A percentile compares a stretch with the other conserved stretches of the same genome.
These are phyloP conservation scores for Venturia nashicola DNA, from an alignment of 2,329 filamentous ascomycete species.

Conservation along the genomic window DNA sequence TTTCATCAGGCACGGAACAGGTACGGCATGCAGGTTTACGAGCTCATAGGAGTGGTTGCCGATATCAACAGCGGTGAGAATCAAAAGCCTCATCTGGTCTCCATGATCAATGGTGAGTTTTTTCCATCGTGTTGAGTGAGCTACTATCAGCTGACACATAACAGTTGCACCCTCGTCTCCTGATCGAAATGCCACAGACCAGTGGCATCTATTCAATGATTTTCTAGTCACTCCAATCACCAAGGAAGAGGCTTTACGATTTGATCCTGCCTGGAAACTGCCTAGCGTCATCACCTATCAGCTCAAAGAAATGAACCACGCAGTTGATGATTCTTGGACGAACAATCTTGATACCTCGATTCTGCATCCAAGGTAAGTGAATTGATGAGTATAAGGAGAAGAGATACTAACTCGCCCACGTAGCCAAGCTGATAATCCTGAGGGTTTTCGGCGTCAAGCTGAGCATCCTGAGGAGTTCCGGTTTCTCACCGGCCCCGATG, in stretches of 20 bases:
- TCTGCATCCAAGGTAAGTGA: constrained; percentile 42
- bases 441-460: constrained; percentile 20
- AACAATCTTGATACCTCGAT: constrained; percentile 70
- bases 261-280: constrained; percentile 85
- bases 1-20: constrained; percentile 66
- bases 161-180: constrained; percentile 55
- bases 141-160: neutral
- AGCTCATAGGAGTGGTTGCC: constrained; percentile 76
- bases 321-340: constrained; percentile 79
- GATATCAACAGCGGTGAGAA: constrained; percentile 80
- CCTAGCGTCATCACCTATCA: constrained; percentile 84
- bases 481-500: constrained; percentile 43
- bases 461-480: constrained; percentile 45
- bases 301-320: constrained; percentile 65
- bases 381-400: neutral
- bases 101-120: constrained; percentile 67
- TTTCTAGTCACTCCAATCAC: constrained; percentile 77
- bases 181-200: constrained; percentile 46
- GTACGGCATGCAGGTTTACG: constrained; percentile 77
- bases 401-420: constrained; percentile 15
- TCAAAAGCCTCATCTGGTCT: constrained; percentile 82
- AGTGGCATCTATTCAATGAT: constrained; percentile 97
- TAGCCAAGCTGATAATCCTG: neutral
- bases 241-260: constrained; percentile 73
- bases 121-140: neutral